These are phyloP conservation scores for Candida ponderosae DNA, from an alignment of 805 yeast species.

Conservation along the genomic window DNA sequence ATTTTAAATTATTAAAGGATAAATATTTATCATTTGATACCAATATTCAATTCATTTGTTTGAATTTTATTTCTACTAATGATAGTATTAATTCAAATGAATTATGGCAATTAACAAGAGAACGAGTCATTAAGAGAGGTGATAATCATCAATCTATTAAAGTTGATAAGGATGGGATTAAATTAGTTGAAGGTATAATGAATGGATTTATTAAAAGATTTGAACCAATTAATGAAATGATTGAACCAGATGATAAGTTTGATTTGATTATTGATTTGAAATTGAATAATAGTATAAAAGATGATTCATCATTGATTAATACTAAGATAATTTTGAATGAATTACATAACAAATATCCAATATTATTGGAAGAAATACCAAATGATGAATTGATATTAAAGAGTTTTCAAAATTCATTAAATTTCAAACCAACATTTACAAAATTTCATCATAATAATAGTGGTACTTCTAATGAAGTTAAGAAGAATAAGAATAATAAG, in stretches of 20 bases:
- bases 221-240: slow-evolving; percentile 42
- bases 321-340: slow-evolving; percentile 32
- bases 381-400: slow-evolving; percentile 29
- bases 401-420: slow-evolving; percentile 47
- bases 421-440: slow-evolving; percentile 44
- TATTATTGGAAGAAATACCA: slow-evolving; percentile 33
- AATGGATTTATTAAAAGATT: slow-evolving; percentile 64
- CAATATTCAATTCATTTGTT: slow-evolving; percentile 52
- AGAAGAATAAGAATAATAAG: slow-evolving; percentile 4
- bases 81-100: slow-evolving; percentile 21
- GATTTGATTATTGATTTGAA: slow-evolving; percentile 56
- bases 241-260: slow-evolving; percentile 58
- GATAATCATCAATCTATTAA: slow-evolving; percentile 85
- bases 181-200: slow-evolving; percentile 56
- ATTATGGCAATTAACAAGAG: slow-evolving; percentile 44
- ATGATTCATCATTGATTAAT: slow-evolving; percentile 42
- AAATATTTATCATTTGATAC: slow-evolving; percentile 33
- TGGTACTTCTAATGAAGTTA: slow-evolving; percentile 3
- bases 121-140: slow-evolving; percentile 63
- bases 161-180: slow-evolving; percentile 34
- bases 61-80: slow-evolving; percentile 51
- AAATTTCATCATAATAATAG: slow-evolving; percentile 22
- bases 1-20: slow-evolving; percentile 35
- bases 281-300: slow-evolving; percentile 22
- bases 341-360: slow-evolving; percentile 35